A percentile compares a stretch with the other conserved stretches of the same genome.
Conservation (phyloP, 495 filamentous ascomycete genomes). For the Jackrogersella multiformis region DNA sequence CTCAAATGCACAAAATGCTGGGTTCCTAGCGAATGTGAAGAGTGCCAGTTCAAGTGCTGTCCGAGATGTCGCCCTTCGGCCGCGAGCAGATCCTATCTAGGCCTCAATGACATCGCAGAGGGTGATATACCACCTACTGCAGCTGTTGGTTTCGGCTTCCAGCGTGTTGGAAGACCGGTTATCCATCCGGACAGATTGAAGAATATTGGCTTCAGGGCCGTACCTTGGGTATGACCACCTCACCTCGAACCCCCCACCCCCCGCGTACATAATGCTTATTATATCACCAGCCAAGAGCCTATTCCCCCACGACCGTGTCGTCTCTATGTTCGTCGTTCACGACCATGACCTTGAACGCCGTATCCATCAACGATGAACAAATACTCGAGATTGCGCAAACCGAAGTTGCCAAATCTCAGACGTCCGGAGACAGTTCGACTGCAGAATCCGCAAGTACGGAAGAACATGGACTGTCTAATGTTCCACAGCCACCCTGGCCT, state of each 20-base stretch:
- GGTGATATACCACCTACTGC: constrained; percentile 54
- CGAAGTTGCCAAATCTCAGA: background rate
- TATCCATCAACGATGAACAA: background rate
- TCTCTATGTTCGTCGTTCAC: background rate
- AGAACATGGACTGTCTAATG: background rate
- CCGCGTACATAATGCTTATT: constrained; percentile 22
- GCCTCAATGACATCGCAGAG: constrained; percentile 59
- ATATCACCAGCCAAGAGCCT: constrained; percentile 7
- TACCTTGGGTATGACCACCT: constrained; percentile 46
- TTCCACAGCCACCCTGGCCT: background rate
- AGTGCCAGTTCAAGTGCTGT: constrained; percentile 65
- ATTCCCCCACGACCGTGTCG: constrained; percentile 2
- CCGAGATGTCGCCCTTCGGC: constrained; percentile 58
- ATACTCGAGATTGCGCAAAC: background rate
- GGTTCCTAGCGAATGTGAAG: constrained; percentile 49
- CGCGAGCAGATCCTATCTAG: constrained; percentile 56
- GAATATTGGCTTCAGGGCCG: constrained; percentile 50
- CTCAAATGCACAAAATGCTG: constrained; percentile 44
- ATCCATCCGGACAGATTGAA: constrained; percentile 44
- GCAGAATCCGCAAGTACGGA: background rate
- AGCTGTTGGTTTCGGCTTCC: constrained; percentile 57
- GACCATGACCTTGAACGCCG: background rate
- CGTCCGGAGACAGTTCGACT: background rate
- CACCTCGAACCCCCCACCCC: background rate
- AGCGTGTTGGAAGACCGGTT: constrained; percentile 42